A percentile compares a stretch with the other conserved stretches of the same genome.
Evolutionary conservation across 371 early-diverging fungal genomes (phyloP).

Genomic region (Phascolomyces articulosus): DNA sequence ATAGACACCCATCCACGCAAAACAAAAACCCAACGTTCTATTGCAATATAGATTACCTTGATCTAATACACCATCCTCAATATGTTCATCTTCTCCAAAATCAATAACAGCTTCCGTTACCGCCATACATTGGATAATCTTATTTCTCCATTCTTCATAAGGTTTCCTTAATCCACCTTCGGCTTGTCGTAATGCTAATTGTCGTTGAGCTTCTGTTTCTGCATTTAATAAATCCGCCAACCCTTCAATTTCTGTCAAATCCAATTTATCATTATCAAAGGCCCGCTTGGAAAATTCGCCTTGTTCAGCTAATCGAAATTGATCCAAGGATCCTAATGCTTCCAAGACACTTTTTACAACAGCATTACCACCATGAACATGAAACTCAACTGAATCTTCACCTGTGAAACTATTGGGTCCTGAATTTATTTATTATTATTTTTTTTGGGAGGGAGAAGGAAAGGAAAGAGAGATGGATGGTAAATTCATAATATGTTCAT

Average conservation of each 20-base stretch:
- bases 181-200: slow-evolving; percentile 72
- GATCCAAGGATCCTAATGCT: slow-evolving; percentile 51
- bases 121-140: slow-evolving; percentile 68
- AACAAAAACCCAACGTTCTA: too few species aligned
- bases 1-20: too few species aligned
- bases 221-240: slow-evolving; percentile 81
- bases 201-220: slow-evolving; percentile 80
- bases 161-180: slow-evolving; percentile 66
- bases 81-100: slow-evolving; percentile 84
- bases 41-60: slow-evolving; percentile 34
- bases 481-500: too few species aligned
- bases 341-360: slow-evolving; percentile 64
- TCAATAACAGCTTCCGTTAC: slow-evolving; percentile 80
- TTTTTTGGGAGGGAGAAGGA: too few species aligned
- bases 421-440: too few species aligned
- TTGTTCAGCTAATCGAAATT: slow-evolving; percentile 72
- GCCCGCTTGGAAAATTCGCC: slow-evolving; percentile 82
- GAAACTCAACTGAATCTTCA: slow-evolving; percentile 81
- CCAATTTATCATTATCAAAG: slow-evolving; percentile 79
- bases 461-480: too few species aligned
- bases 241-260: slow-evolving; percentile 81
- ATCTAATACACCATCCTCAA: slow-evolving; percentile 72
- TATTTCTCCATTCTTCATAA: slow-evolving; percentile 69
- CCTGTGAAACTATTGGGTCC: slow-evolving; percentile 82
- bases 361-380: slow-evolving; percentile 81